Conservation (phyloP, 1,284 basidiomycete species). For the Ustilago hordei region DNA sequence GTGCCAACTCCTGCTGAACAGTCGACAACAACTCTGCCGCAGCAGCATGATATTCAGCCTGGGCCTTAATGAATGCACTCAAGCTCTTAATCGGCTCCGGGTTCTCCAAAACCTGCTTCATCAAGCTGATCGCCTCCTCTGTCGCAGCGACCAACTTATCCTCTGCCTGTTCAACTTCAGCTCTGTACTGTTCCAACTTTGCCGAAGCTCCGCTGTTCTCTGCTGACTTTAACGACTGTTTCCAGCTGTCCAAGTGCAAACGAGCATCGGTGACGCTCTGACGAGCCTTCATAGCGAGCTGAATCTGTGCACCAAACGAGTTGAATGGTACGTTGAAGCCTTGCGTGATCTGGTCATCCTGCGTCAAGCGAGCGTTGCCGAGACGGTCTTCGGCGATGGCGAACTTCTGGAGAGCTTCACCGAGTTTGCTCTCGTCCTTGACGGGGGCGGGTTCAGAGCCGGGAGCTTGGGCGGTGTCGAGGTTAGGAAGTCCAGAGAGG, state of each 20-base stretch:
- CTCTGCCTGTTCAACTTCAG: conserved; percentile 68
- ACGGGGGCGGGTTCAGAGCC: conserved; percentile 24
- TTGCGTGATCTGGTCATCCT: conserved; percentile 81
- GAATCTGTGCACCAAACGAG: conserved; percentile 66
- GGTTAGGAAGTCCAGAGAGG: conserved; percentile 52
- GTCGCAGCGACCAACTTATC: conserved; percentile 88
- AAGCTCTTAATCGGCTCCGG: conserved; percentile 95
- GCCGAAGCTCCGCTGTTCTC: conserved; percentile 52
- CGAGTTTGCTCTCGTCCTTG: conserved; percentile 69
- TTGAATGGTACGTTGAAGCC: conserved; percentile 88
- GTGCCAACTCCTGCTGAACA: conserved; percentile 89
- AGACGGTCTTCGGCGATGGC: conserved; percentile 88
- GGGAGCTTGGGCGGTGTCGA: conserved; percentile 40
- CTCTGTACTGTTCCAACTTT: conserved; percentile 58
- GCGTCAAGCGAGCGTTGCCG: conserved; percentile 83
- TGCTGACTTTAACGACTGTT: conserved; percentile 62
- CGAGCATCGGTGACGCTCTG: conserved; percentile 65
- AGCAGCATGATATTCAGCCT: conserved; percentile 84
- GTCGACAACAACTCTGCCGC: conserved; percentile 77
- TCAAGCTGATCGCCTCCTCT: conserved; percentile 94
- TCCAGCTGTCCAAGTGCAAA: conserved; percentile 67
- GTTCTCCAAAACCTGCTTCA: conserved; percentile 98
- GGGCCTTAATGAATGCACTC: conserved; percentile 88
- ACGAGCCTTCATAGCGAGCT: conserved; percentile 66
- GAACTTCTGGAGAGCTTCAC: conserved; percentile 82